Conservation (phyloP, 2,329 filamentous ascomycete species). For the Venturia aucupariae region DNA sequence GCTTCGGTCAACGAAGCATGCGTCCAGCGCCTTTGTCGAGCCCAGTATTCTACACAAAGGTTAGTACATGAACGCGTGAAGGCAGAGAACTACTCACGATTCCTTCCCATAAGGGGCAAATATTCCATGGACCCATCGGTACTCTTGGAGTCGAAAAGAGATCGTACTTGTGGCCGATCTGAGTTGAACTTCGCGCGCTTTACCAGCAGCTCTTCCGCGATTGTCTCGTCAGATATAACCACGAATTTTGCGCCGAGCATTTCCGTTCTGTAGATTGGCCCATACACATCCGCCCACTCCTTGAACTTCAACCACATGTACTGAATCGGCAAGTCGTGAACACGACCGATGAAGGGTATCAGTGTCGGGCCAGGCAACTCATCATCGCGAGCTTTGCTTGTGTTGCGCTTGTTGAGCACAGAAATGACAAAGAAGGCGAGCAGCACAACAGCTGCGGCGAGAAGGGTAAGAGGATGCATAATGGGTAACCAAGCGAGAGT, state of each 20-base stretch:
- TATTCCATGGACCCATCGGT: conserved; percentile 48
- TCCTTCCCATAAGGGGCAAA: conserved; percentile 47
- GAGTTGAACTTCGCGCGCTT: conserved; percentile 33
- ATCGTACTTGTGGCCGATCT: conserved; percentile 37
- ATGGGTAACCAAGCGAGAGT: conserved; percentile 3
- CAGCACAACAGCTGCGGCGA: conserved; percentile 28
- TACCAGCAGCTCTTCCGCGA: conserved; percentile 35
- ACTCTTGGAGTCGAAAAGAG: conserved; percentile 46
- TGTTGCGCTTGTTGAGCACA: conserved; percentile 11
- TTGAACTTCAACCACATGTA: conserved; percentile 40
- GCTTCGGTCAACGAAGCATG: conserved; percentile 42
- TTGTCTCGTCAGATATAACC: conserved; percentile 30
- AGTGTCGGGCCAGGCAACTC: conserved; percentile 33
- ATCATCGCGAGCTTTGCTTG: conserved; percentile 23
- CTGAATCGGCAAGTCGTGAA: conserved; percentile 40
- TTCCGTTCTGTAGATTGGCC: conserved; percentile 36
- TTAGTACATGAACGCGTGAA: background rate
- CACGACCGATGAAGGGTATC: conserved; percentile 27
- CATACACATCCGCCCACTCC: conserved; percentile 27
- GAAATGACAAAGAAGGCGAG: conserved; percentile 11
- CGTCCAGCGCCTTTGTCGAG: conserved; percentile 44
- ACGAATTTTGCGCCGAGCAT: conserved; percentile 33
- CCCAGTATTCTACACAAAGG: conserved; percentile 40
- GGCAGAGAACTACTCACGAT: conserved; percentile 31
- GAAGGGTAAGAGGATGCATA: conserved; percentile 35